Evolutionary conservation across 192 early-diverging fungal genomes (phyloP).

Genomic region (Coemansia sp.): DNA sequence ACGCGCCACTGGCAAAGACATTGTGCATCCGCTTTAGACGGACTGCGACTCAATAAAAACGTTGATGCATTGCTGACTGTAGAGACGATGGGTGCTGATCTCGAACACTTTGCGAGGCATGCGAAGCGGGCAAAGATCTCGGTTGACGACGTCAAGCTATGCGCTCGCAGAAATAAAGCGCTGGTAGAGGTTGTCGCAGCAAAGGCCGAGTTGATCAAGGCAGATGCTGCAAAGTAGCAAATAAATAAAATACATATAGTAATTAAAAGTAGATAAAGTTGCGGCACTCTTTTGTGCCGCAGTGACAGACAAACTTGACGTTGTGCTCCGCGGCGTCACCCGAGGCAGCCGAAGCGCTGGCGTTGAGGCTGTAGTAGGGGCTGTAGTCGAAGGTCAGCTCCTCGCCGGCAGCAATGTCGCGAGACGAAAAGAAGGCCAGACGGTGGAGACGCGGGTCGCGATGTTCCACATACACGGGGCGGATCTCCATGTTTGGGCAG

Average conservation of each 20-base stretch:
- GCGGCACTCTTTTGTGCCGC: conserved; percentile 31
- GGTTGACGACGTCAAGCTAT: conserved; percentile 48
- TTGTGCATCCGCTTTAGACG: too few species aligned
- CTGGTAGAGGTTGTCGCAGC: conserved; percentile 21
- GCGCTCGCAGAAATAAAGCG: conserved; percentile 30
- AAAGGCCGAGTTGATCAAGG: conserved; percentile 14
- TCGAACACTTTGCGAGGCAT: conserved; percentile 52
- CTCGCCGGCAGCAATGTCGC: conserved; percentile 67
- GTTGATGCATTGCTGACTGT: conserved; percentile 2
- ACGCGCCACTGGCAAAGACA: background rate
- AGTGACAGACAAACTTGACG: conserved; percentile 24
- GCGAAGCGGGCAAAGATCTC: conserved; percentile 50
- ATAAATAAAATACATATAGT: background rate
- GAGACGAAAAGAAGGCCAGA: conserved; percentile 90
- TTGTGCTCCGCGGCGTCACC: background rate
- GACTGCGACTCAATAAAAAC: too few species aligned
- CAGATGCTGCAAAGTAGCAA: background rate
- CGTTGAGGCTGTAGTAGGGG: conserved; percentile 57
- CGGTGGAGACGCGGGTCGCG: conserved; percentile 79
- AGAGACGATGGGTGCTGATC: conserved; percentile 43
- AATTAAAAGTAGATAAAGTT: conserved; percentile 19
- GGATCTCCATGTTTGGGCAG: conserved; percentile 75
- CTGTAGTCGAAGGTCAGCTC: conserved; percentile 98
- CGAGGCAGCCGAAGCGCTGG: background rate
- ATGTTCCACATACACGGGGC: conserved; percentile 64